A percentile compares a stretch with the other conserved stretches of the same genome.
phyloP scores from a whole-genome alignment of 75 land plant species.

The Pseudotsuga menziesii region DNA sequence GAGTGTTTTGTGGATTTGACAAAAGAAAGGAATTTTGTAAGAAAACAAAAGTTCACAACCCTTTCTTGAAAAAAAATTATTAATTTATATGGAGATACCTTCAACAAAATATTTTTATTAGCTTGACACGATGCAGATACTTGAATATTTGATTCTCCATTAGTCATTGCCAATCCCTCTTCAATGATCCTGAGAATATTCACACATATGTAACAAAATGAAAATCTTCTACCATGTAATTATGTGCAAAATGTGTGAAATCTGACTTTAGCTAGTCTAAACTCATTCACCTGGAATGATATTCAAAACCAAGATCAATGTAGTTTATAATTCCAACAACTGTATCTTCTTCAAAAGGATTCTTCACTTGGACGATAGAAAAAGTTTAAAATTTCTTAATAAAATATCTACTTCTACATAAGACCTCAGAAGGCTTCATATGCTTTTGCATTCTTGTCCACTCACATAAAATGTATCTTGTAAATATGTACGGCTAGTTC shows the following conservation, averaged over 20 bases:
- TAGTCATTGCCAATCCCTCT: conserved; percentile 19
- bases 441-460: background rate
- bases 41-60: background rate
- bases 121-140: conserved; percentile 95
- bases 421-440: background rate
- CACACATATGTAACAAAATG: conserved; percentile 5
- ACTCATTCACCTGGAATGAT: conserved; percentile 56
- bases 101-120: conserved; percentile 80
- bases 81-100: conserved; percentile 35
- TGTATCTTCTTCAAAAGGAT: conserved; percentile 80
- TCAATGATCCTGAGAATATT: conserved; percentile 34
- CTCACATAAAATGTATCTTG: background rate
- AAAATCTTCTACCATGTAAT: background rate
- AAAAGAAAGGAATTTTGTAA: background rate
- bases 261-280: background rate
- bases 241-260: conserved; percentile 4
- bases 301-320: conserved; percentile 88
- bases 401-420: background rate
- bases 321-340: conserved; percentile 92
- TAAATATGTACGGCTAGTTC: background rate
- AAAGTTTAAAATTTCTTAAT: background rate
- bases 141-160: conserved; percentile 51
- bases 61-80: no score
- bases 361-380: conserved; percentile 49
- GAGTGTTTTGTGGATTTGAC: background rate